Evolutionary conservation across 805 yeast species (phyloP), one percentile per base, ranked within the genome.

Genomic region (Cyberlindnera saturnus): DNA sequence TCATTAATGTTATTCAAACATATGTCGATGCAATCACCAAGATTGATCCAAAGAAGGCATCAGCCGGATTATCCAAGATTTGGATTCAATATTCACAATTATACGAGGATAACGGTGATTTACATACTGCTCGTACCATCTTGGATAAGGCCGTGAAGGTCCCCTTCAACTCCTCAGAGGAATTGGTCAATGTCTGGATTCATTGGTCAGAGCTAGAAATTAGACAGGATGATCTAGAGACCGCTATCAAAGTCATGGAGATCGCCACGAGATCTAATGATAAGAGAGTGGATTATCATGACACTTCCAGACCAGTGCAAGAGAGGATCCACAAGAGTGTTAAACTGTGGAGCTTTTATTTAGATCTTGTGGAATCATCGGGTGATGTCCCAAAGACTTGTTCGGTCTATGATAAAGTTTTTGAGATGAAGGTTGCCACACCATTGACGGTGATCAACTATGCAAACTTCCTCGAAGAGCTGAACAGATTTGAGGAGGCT

Each of bases 161-260:
- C 0, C 90, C 89, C 6, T 88, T 73, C 62, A 71, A 66, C 20
- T 63, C 71, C 14, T 63, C 78, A 0, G 75, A 76, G 18, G 96
- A 88, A 46, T 62, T 88, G 17, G 85, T 81, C 2, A 73, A 73
- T 3, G 60, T 90, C 6, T 86, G 88, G 75, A 65, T 77, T n/a
- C 73, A 71, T 15, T 90, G 96, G 96, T 70, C 83, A 6, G 84
- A 84, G 44, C 64, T 77, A 62, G 83, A 82, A 46, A 53, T 85
- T 28, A 64, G 73, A 19, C 62, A 65, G 15, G 75, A 69, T 18
- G 70, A 79, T 41, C 60, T 77, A 17, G 74, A 70, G 1, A 61
- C 60, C 16, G 77, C 75, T 3, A 53, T 66, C 23, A 60, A 56
- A 32, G 64, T 77, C 13, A 52, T 75, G 46, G 63, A 65, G 34